A percentile compares a stretch with the other conserved stretches of the same genome.
Evolutionary conservation across 1,284 basidiomycete species (phyloP).

Genomic region (Boletus semigastroideus): DNA sequence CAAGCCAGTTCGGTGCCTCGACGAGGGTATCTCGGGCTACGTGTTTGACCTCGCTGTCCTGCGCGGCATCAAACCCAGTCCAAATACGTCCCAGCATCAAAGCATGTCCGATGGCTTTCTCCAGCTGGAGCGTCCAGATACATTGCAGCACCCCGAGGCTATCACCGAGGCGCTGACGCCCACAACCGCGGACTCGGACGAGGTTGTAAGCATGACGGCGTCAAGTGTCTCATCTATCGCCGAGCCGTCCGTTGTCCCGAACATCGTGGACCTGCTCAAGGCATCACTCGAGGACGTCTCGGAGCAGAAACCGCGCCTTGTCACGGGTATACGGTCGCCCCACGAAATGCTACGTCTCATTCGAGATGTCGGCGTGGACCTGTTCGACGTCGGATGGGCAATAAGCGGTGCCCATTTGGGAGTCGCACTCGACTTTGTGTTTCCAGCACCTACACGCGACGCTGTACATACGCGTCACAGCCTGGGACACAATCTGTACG

Average conservation of each 20-base stretch:
- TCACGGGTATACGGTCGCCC: constrained; percentile 58
- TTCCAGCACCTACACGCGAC: constrained; percentile 48
- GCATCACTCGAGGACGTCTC: constrained; percentile 60
- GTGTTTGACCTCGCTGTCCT: constrained; percentile 65
- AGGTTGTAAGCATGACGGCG: neutral
- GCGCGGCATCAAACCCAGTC: constrained; percentile 31
- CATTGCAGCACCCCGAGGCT: constrained; percentile 13
- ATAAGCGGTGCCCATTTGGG: constrained; percentile 64
- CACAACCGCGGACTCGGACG: neutral
- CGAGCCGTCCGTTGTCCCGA: constrained; percentile 7
- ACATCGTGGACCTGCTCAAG: constrained; percentile 44
- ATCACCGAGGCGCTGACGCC: constrained; percentile 14
- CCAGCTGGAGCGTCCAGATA: constrained; percentile 6
- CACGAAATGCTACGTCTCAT: constrained; percentile 73
- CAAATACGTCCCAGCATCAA: constrained; percentile 18
- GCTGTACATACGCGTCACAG: constrained; percentile 34
- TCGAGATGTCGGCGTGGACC: constrained; percentile 63
- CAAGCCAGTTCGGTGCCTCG: constrained; percentile 52
- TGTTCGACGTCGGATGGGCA: constrained; percentile 74
- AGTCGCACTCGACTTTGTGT: constrained; percentile 72
- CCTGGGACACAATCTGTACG: constrained; percentile 74
- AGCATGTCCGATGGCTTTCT: constrained; percentile 17
- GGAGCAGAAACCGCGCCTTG: constrained; percentile 56
- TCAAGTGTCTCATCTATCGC: constrained; percentile 1
- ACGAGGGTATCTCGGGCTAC: constrained; percentile 69